Conservation (phyloP, 495 filamentous ascomycete species). For the Penicillium cataractarum region DNA sequence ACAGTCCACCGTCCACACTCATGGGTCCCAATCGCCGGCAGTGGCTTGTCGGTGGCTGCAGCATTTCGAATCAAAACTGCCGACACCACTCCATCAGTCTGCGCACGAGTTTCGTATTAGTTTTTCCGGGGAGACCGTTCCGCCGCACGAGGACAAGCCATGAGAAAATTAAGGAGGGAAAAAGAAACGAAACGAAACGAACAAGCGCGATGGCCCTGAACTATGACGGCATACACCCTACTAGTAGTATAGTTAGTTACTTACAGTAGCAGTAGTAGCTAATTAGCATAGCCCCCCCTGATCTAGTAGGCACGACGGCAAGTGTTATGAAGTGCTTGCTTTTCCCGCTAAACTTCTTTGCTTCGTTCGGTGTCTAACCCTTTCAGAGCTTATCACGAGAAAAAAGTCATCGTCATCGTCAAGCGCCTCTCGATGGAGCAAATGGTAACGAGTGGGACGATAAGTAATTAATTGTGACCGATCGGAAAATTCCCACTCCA, state of each 20-base stretch:
- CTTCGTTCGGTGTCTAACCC: neutral
- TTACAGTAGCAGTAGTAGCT: neutral
- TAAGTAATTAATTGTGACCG: conserved; percentile 15
- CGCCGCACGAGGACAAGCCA: conserved; percentile 18
- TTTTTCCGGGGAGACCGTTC: conserved; percentile 19
- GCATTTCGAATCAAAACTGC: conserved; percentile 26
- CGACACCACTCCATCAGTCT: conserved; percentile 28
- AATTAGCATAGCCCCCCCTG: neutral
- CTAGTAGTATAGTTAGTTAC: neutral
- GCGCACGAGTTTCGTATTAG: conserved; percentile 11
- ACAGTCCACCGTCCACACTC: conserved; percentile 1
- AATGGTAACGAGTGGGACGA: conserved; percentile 5
- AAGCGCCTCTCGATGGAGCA: neutral
- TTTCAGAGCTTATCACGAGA: neutral
- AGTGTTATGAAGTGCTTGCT: no score
- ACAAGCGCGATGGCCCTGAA: neutral
- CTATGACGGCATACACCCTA: neutral
- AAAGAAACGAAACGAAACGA: neutral
- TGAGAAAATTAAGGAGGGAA: neutral
- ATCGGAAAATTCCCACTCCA: conserved; percentile 22
- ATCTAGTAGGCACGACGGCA: neutral
- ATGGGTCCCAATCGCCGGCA: conserved; percentile 23
- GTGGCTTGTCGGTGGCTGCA: conserved; percentile 27
- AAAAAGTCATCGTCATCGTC: neutral
- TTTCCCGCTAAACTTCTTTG: neutral